Evolutionary conservation across 164 flowering plant species (phyloP), one percentile per base, ranked within the genome.

Genomic region (Magnolia kwangsiensis): DNA sequence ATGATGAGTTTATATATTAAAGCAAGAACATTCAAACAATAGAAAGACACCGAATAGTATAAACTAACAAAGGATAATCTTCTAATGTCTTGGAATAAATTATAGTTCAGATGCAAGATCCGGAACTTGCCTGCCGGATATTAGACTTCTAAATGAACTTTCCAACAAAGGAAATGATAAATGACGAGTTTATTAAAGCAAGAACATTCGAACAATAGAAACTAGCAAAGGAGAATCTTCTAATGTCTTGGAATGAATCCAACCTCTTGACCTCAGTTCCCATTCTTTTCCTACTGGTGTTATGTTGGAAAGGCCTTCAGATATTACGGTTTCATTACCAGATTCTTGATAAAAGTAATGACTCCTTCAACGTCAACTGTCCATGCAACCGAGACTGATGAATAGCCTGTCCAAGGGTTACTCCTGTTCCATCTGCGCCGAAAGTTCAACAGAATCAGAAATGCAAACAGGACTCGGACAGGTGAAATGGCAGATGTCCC

Each of bases 311-410:
- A 0, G 10, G 11, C 29, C 29, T 27, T 27, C 19, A 50, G 72
- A 50, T 55, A 27, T 81, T 75, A 94, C 31, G 84, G 88, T 73
- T 91, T 87, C 97, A 88, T 90, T 79, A 96, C 69, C 69, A 84
- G 73, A n/a, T 82, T 69, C 80, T 84, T 91, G 7, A 92, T 74
- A 59, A 85, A 86, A 19, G 74, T 59, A 11, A 82, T 77, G 67
- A 91, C 92, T 82, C 84, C 86, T 29, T 90, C 94, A 70, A 85
- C 90, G 55, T 94, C 77, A 70, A 96, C 98, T n/a, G 96, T 89
- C 99, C 98, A 94, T 55, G 98, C 98, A 77, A 96, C 95, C 13
- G 91, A 87, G 71, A 94, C 81, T 0, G 97, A 97, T 50, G 98
- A 84, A 78, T 89, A 88, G 63, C 83, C 94, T 50, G 92, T 73